Base-by-base conservation (phyloP, 106 monocot species). In the Gastrodia elata region DNA sequence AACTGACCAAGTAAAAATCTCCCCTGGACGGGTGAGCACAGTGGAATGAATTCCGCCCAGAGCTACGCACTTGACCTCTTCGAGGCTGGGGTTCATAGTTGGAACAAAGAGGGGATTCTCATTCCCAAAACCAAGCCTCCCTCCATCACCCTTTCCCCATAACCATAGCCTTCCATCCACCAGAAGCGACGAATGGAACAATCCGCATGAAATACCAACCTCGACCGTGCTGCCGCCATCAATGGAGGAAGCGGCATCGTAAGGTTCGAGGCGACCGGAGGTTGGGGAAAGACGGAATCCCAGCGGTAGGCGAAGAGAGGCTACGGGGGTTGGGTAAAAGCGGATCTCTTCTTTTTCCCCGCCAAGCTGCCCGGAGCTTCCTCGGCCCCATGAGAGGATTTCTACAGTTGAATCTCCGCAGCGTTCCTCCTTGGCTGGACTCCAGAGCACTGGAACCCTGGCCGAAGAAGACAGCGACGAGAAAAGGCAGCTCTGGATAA, bases 101-200 rank as follows among this genome's bases (percentile, higher is more conserved):
- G 92, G 92, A 49, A 80, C 82, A 55, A 96, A 92, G 2, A 64
- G 64, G 10, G 87, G 74, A 14, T 34, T 56, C 84, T 96, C 96
- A 59, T 96, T 68, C 5, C 96, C 96, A n/a, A 92, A 59, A 4
- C 96, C 96, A 6, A 96, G 79, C 73, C 96, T 81, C 6, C 96
- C 96, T 0, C 96, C 96, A 38, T 96, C 96, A 8, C 96, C 96
- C 76, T 96, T 96, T 10, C 96, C 96, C 96, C 92, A 92, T 0
- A 92, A 68, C 96, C 92, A 96, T 35, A 90, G 15, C 75, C 52
- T 48, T 11, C 90, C 92, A 38, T 92, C 84, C 6, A 90, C 90
- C 37, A 92, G 33, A 72, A 90, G 48, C 2, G 89, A 83, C n/a
- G 96, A 96, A 74, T 96, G 96, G 78, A 96, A 96, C 8, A 96